Base-by-base conservation (phyloP, 1,284 basidiomycete species). In the Cryptococcus sp. region DNA sequence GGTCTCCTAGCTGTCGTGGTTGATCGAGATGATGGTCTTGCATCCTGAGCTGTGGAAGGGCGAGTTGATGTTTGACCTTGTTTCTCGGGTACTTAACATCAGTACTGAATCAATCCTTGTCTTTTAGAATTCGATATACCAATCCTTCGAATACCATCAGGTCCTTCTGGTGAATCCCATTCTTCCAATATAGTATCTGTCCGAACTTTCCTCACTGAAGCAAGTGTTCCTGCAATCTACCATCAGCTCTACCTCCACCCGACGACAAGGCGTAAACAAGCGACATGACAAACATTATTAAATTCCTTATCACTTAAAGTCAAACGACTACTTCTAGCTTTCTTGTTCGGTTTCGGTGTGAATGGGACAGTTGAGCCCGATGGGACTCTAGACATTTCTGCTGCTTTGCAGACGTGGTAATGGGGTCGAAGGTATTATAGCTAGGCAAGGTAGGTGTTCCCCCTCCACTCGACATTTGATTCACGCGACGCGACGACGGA, bases 101-200 rank as follows among this genome's bases (percentile, higher is more conserved):
- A n/a, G n/a, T n/a, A n/a, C n/a, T n/a, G n/a, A n/a, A n/a, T n/a
- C n/a, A n/a, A n/a, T n/a, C n/a, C n/a, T n/a, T n/a, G n/a, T n/a
- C n/a, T n/a, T n/a, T n/a, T n/a, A n/a, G n/a, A n/a, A n/a, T n/a
- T n/a, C n/a, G n/a, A n/a, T n/a, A 9, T 28, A 57, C 54, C 52
- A 41, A 42, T 44, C 37, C 53, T 42, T 23, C 40, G 52, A 28
- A 55, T 25, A 9, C 63, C 46, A 13, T 52, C 37, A n/a, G 49
- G 54, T 16, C 58, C 64, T 50, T 67, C 66, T 19, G 64, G 65
- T 14, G 57, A 56, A 34, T 75, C 72, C 19, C 70, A 59, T 42
- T 76, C 70, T 32, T 72, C 70, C 25, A 71, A 46, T n/a, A 74
- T 70, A 16, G 61, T 60, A 14, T 59, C 60, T 5, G 72, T 66